Evolutionary conservation across 2,329 filamentous ascomycete species (phyloP), one percentile per base, ranked within the genome.

Genomic region (Didymella pomorum): DNA sequence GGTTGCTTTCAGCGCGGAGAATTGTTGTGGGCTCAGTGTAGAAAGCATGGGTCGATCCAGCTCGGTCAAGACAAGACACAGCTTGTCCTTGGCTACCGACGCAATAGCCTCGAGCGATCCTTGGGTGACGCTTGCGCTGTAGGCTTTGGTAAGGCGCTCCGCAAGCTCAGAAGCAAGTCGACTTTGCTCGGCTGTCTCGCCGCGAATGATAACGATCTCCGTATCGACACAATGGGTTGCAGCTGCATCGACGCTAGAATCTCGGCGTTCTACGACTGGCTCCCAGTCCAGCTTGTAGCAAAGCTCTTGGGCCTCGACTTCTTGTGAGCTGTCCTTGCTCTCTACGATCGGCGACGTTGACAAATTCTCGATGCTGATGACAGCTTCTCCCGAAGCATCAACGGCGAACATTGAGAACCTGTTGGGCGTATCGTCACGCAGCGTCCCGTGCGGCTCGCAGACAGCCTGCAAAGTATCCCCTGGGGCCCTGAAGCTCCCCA

Each of bases 251-350:
- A 44, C 18, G 31, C 56, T 41, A 28, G 43, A 31, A 5, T 12
- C 21, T 6, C 29, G 16, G 12, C 25, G 31, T 12, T 44, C 23
- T 8, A 25, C 18, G 21, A 61, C 46, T 0, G 61, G 62, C 44
- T 73, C 69, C 70, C 69, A 73, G 0, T 60, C 51, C 21, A 63
- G 49, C 56, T 73, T 74, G 55, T 71, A 74, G 59, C 69, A 72
- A 8, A 73, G 63, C 44, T 73, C 66, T 25, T 70, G 58, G 10
- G 63, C 35, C 11, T 25, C 35, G 4, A 61, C 33, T 2, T 18
- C 47, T 12, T 65, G 57, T 1, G 42, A 39, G 7, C 58, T 61
- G 7, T 43, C 35, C 12, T 58, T 61, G 1, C n/a, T 54, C 20
- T 62, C 67, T 4, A 62, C 56, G 7, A 74, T 65, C 3, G 71